phyloP scores from a whole-genome alignment of 108 stramenopile species.

The Pseudonitzschia pungens region DNA sequence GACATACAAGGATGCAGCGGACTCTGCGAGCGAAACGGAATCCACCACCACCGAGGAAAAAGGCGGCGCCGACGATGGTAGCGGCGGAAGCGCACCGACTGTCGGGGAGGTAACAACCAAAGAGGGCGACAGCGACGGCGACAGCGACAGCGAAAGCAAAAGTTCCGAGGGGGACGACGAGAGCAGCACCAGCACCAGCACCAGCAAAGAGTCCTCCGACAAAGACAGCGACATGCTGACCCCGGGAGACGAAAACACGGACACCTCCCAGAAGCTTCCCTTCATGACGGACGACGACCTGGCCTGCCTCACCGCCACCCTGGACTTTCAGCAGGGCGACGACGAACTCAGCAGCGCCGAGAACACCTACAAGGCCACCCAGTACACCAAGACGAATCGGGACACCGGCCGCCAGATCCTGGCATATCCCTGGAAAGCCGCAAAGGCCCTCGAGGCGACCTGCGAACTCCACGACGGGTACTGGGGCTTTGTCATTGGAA shows the following conservation, averaged over 20 bases:
- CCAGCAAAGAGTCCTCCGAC: not conserved
- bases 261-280: not conserved
- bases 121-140: not conserved
- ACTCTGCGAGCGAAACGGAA: no score
- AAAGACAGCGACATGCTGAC: not conserved
- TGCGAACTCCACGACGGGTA: not conserved
- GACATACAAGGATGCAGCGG: not conserved
- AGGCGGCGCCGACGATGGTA: not conserved
- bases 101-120: not conserved
- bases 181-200: not conserved
- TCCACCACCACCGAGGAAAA: not conserved
- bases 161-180: not conserved
- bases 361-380: not conserved
- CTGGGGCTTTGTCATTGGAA: not conserved
- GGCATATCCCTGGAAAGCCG: not conserved
- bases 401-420: not conserved
- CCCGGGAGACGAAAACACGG: not conserved
- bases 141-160: not conserved
- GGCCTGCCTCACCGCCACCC: slow-evolving; percentile 6
- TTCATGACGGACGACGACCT: slow-evolving; percentile 5
- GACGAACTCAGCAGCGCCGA: not conserved
- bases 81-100: not conserved
- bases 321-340: not conserved
- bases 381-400: not conserved
- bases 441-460: not conserved